These are phyloP conservation scores for Entomortierella lignicola DNA, from an alignment of 192 early-diverging fungal species.

Conservation along the genomic window DNA sequence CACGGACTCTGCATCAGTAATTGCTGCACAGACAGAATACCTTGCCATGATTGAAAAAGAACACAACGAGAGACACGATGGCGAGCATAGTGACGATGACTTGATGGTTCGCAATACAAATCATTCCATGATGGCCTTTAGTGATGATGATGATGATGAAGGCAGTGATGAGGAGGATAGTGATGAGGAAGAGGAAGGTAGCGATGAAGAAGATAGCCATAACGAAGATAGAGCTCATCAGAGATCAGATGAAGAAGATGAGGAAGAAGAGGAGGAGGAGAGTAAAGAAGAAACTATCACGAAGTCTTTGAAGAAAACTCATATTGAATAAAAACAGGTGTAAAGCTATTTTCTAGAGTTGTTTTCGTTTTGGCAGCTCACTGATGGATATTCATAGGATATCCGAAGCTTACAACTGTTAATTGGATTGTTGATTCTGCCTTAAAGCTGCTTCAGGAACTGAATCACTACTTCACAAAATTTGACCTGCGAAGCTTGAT, in stretches of 20 bases:
- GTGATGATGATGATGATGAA: conserved; percentile 64
- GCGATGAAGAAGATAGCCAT: conserved; percentile 52
- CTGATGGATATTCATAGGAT: too few species aligned
- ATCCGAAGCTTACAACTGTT: too few species aligned
- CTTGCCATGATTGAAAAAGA: conserved; percentile 80
- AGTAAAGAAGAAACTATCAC: conserved; percentile 29
- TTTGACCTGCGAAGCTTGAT: conserved; percentile 24
- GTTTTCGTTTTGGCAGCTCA: too few species aligned
- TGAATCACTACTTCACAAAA: conserved; percentile 39
- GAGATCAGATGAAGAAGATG: conserved; percentile 54
- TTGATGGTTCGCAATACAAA: conserved; percentile 64
- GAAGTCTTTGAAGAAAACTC: conserved; percentile 24
- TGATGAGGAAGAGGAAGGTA: conserved; percentile 60
- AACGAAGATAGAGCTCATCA: conserved; percentile 21
- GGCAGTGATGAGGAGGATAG: conserved; percentile 62
- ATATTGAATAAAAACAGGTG: conserved; percentile 15
- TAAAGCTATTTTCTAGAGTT: conserved; percentile 1
- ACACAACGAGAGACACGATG: conserved; percentile 60
- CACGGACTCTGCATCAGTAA: conserved; percentile 77
- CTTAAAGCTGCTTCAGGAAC: conserved; percentile 22
- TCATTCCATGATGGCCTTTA: conserved; percentile 56
- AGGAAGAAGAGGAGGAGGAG: conserved; percentile 47
- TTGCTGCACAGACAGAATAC: conserved; percentile 84
- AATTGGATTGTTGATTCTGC: too few species aligned
- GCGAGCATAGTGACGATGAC: conserved; percentile 58